A percentile compares a stretch with the other conserved stretches of the same genome.
phyloP scores from a whole-genome alignment of 495 filamentous ascomycete species.

The Daldinia caldariorum region DNA sequence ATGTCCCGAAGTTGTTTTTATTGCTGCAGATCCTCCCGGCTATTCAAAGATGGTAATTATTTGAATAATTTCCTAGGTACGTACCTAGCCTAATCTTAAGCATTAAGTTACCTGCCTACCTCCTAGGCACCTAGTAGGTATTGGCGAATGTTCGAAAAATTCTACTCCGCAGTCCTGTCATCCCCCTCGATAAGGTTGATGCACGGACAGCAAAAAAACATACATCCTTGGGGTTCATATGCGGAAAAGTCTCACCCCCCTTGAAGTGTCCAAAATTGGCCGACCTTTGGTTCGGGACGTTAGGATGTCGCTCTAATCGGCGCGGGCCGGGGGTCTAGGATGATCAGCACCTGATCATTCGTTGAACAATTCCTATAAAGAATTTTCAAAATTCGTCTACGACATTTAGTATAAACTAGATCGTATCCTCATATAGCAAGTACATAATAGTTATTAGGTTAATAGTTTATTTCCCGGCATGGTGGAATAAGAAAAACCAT shows the following conservation, averaged over 20 bases:
- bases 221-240: not conserved
- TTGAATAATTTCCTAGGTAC: too few relatives aligned
- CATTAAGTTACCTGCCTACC: too few relatives aligned
- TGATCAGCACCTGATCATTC: not conserved
- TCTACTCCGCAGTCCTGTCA: too few relatives aligned
- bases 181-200: too few relatives aligned
- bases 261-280: not conserved
- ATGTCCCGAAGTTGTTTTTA: too few relatives aligned
- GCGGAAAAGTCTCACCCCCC: not conserved
- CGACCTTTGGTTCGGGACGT: not conserved
- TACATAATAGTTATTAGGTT: not conserved
- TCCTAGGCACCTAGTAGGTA: too few relatives aligned
- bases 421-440: not conserved
- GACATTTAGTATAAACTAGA: not conserved
- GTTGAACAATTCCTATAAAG: not conserved
- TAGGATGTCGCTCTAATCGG: conserved; percentile 1
- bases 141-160: too few relatives aligned
- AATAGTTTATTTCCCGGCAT: not conserved
- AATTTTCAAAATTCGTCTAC: not conserved
- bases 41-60: too few relatives aligned
- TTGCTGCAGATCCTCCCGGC: too few relatives aligned
- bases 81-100: too few relatives aligned
- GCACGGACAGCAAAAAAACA: not conserved
- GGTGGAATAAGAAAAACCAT: not conserved
- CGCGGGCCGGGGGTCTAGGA: not conserved